Base-by-base conservation (phyloP, 108 stramenopile genomes). In the Hondaea fermentalgiana region DNA sequence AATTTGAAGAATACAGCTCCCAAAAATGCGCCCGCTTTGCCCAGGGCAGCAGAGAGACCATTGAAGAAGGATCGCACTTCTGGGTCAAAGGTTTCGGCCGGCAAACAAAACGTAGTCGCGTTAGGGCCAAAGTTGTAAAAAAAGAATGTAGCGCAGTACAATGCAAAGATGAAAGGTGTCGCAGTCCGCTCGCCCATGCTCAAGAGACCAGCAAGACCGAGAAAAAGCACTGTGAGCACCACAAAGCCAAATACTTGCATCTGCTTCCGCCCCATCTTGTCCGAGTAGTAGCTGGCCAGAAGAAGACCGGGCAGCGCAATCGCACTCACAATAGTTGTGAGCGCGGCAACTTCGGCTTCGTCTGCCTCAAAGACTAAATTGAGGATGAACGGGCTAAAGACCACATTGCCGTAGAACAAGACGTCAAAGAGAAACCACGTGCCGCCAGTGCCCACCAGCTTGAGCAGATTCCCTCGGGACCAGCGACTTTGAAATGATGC, bases 391-490 rank as follows among this genome's bases (percentile, higher is more conserved):
- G 69, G 69, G 29, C 71, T 71, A 28, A 88, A 51, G 4, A 88
- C 10, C 21, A 28, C 44, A 8, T 90, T 90, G 29, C 93, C 93
- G 87, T 94, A 94, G 49, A 93, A 93, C 14, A 60, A 1, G 21
- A 94, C 91, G 87, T 94, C 94, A 57, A 92, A 92, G 10, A 94
- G 87, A 21, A 94, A 94, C 94, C 94, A 94, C 17, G 92, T 69
- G 16, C 90, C 91, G 10, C 91, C 92, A 19, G 93, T 93, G 16
- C 94, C 94, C 45, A 83, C n/a, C 45, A 83, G 76, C 25, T 53
- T 47, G 51, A 53, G n/a, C 45, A 83, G 6, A 45, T 83, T 83
- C 19, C 43, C n/a, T 12, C 76, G n/a, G 49, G 76, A 21, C 76
- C 76, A 83, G n/a, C 76, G 76, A 23, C 49, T 53, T 6, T 16